Evolutionary conservation across 345 rosid genomes (phyloP).

Genomic region (Mercurialis annua): DNA sequence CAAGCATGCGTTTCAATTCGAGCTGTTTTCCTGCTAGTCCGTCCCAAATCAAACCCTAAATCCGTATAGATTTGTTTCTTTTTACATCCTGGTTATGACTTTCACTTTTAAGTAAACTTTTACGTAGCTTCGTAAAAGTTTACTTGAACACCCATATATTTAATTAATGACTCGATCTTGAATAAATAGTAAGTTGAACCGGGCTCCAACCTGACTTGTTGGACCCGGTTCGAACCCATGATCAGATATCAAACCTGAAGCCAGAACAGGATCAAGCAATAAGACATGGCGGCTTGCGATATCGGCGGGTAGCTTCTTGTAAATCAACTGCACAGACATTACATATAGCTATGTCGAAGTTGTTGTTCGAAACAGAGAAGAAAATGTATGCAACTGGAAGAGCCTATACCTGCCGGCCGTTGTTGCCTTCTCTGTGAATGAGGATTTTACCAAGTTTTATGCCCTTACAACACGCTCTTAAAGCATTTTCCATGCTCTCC

Average conservation of each 20-base stretch:
- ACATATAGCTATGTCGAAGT: not conserved
- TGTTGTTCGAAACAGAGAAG: not conserved
- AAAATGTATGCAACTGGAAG: not conserved
- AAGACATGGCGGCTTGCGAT: constrained; percentile 80
- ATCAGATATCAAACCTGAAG: constrained; percentile 98
- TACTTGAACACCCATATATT: no score
- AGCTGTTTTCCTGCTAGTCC: no score
- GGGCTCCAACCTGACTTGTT: no score
- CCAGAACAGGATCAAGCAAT: constrained; percentile 84
- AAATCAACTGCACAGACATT: constrained; percentile 60
- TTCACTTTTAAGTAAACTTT: no score
- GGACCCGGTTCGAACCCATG: no score
- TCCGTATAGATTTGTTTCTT: no score
- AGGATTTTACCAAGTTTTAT: constrained; percentile 89
- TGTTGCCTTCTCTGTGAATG: constrained; percentile 66
- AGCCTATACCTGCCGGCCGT: constrained; percentile 68
- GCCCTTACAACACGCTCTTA: constrained; percentile 93
- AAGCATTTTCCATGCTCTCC: constrained; percentile 95
- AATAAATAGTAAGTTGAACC: no score
- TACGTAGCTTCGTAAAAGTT: no score
- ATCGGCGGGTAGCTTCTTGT: constrained; percentile 86
- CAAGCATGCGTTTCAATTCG: constrained; percentile 4
- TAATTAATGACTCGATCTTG: no score
- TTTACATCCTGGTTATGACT: no score
- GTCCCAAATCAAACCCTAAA: no score